Evolutionary conservation across 352 stramenopile species (phyloP).

Genomic region (Phytophthora lateralis): DNA sequence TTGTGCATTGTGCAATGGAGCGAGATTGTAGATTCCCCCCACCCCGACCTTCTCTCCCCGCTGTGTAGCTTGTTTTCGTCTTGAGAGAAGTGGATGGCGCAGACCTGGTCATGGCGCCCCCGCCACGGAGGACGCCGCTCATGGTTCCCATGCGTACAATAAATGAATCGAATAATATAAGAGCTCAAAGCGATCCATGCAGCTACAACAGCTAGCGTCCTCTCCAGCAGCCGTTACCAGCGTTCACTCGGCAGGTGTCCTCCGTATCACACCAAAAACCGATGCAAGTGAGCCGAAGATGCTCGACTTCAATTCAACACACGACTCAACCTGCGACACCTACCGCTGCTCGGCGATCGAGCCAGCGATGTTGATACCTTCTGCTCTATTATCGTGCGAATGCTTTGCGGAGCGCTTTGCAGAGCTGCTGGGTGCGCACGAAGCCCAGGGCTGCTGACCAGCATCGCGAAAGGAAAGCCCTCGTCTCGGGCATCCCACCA

Average conservation of each 20-base stretch:
- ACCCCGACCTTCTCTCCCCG: slow-evolving; percentile 21
- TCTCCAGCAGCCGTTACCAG: too few species aligned
- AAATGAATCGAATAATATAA: slow-evolving; percentile 42
- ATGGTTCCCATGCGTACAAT: slow-evolving; percentile 38
- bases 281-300: neutral
- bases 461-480: neutral
- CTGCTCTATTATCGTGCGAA: slow-evolving; percentile 16
- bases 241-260: too few species aligned
- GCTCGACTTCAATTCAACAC: slow-evolving; percentile 15
- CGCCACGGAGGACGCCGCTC: neutral
- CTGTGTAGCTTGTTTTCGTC: slow-evolving; percentile 26
- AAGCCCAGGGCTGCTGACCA: too few species aligned
- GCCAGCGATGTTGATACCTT: slow-evolving; percentile 17
- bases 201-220: neutral
- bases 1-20: slow-evolving; percentile 1
- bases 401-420: slow-evolving; percentile 14
- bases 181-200: slow-evolving; percentile 17
- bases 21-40: slow-evolving; percentile 35
- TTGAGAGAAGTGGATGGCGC: slow-evolving; percentile 30
- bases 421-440: too few species aligned
- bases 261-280: neutral
- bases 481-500: too few species aligned
- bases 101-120: slow-evolving; percentile 11
- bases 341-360: slow-evolving; percentile 4
- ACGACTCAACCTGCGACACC: slow-evolving; percentile 10